Evolutionary conservation across 306 rosid species (phyloP).

Genomic region (Calophaca sinica): DNA sequence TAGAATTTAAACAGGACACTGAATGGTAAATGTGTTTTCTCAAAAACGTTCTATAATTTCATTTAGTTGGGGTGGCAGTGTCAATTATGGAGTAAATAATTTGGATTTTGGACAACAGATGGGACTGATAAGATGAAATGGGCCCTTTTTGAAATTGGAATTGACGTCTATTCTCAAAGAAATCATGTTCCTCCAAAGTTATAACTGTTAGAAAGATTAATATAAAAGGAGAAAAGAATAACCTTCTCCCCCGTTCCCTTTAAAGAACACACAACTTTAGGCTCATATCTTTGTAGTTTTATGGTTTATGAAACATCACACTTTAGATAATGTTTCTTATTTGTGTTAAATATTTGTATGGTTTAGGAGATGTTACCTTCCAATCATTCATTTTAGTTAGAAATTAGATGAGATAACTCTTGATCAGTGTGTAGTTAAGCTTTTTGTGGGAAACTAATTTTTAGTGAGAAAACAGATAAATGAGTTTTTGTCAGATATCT

Average conservation of each 20-base stretch:
- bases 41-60: background rate
- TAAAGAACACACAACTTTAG: background rate
- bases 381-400: too few relatives aligned
- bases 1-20: background rate
- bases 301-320: background rate
- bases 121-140: slow-evolving; percentile 5
- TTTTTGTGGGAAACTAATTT: too few relatives aligned
- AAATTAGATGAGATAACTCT: too few relatives aligned
- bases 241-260: background rate
- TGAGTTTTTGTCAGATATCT: too few relatives aligned
- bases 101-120: background rate
- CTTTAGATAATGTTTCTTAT: background rate
- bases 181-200: background rate
- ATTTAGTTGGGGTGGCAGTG: slow-evolving; percentile 7
- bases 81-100: background rate
- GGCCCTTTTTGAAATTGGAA: slow-evolving; percentile 17
- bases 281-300: background rate
- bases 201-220: background rate
- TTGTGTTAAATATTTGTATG: background rate
- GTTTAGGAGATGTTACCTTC: background rate
- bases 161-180: background rate
- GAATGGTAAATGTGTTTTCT: background rate
- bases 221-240: background rate
- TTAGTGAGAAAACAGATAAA: too few relatives aligned
- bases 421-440: too few relatives aligned